phyloP scores from a whole-genome alignment of 352 stramenopile genomes.

The Pythium myriotylum region DNA sequence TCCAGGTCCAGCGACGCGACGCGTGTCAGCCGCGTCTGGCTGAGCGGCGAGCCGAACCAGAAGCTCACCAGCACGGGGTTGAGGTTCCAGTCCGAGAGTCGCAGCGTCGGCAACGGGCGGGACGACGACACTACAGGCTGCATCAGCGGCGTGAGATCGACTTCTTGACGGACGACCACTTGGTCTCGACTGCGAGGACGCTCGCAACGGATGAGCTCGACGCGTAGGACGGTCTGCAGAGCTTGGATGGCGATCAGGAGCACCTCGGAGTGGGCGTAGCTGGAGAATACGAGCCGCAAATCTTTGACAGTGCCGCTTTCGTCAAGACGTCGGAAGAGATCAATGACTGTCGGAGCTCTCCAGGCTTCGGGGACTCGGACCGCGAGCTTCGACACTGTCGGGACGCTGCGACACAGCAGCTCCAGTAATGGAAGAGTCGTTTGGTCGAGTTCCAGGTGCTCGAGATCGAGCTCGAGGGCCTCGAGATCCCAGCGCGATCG shows the following conservation, averaged over 20 bases:
- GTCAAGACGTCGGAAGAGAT: not conserved
- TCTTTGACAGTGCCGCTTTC: not conserved
- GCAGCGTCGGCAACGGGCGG: not conserved
- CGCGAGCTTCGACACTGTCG: not conserved
- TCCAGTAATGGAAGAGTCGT: not conserved
- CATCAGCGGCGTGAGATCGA: conserved; percentile 1
- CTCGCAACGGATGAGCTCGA: not conserved
- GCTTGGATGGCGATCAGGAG: not conserved
- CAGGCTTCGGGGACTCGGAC: not conserved
- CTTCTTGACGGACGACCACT: not conserved
- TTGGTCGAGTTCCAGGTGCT: not conserved
- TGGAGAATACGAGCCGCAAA: not conserved
- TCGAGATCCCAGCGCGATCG: not conserved
- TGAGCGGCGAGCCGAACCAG: not conserved
- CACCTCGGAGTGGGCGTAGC: not conserved
- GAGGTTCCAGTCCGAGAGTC: not conserved
- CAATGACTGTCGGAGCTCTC: not conserved
- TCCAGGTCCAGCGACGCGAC: not conserved
- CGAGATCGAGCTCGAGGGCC: not conserved
- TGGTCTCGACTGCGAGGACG: not conserved
- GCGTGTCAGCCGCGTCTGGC: not conserved
- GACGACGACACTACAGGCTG: not conserved
- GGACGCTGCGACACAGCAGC: not conserved
- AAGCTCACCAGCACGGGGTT: not conserved
- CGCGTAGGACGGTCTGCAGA: not conserved